Evolutionary conservation across 129 eudicot species (phyloP), one percentile per base, ranked within the genome.

Genomic region (Gnaphalium uliginosum): DNA sequence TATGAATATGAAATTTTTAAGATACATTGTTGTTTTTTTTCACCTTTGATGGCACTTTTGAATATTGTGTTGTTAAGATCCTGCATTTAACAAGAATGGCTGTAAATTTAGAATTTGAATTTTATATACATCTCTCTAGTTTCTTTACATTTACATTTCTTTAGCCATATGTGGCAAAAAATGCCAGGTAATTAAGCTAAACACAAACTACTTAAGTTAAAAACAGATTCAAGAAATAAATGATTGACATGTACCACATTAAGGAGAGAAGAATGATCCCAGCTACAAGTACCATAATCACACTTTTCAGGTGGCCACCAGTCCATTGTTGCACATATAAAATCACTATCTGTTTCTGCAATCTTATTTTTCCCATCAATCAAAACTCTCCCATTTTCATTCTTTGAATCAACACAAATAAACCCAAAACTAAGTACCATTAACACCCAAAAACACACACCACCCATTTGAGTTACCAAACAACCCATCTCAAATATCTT

Each of bases 291-390:
- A 26, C 96, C 96, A 89, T 87, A 90, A 73, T 94, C 97, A 80
- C 98, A 94, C 81, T 90, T 93, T 73, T 90, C 87, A 76, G 97
- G 93, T 64, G 97, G 98, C 98, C 97, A 94, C 98, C 98, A 94
- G 81, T 94, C 99, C 78, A 94, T 23, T 3, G 99, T 94, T 5
- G 96, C 94, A 78, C 99, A 94, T 9, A 94, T 46, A 74, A 83
- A 94, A 75, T 94, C 85, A 66, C 21, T 71, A 64, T 93, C 95
- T 19, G 71, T 90, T 62, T 57, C 77, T 53, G 82, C 96, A 81
- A 93, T 86, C 75, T 66, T 51, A 41, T 11, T 60, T 53, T 62
- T 69, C 46, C 90, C 96, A 77, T 89, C 87, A 25, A 90, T 80
- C 22, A 73, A 76, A 50, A 72, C 89, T 43, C 25, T 75, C 53